Evolutionary conservation across 495 filamentous ascomycete genomes (phyloP).

Genomic region (Glarea lozoyensis): DNA sequence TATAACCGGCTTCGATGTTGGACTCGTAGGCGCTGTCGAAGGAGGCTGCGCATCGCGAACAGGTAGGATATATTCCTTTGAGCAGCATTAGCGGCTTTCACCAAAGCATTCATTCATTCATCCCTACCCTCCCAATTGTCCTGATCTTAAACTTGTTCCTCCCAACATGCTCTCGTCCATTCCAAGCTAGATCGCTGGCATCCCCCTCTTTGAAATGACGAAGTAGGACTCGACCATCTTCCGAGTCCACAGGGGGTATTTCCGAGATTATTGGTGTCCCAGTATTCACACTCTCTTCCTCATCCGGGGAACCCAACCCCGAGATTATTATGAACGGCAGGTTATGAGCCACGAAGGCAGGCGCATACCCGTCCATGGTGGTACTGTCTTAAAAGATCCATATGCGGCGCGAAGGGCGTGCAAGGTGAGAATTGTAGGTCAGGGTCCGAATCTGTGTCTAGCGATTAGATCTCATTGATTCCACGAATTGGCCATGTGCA

Average conservation of each 20-base stretch:
- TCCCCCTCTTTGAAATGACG: slow-evolving; percentile 58
- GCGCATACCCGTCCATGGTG: slow-evolving; percentile 79
- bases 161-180: slow-evolving; percentile 32
- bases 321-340: slow-evolving; percentile 72
- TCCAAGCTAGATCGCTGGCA: slow-evolving; percentile 54
- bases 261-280: slow-evolving; percentile 57
- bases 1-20: slow-evolving; percentile 40
- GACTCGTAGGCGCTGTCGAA: slow-evolving; percentile 33
- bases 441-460: no score
- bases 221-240: slow-evolving; percentile 57
- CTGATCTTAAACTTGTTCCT: slow-evolving; percentile 54
- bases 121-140: slow-evolving; percentile 71
- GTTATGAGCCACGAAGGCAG: slow-evolving; percentile 72
- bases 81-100: no score
- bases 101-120: no score
- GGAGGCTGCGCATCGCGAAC: slow-evolving; percentile 41
- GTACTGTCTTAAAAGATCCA: slow-evolving; percentile 16
- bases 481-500: no score
- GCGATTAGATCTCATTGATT: no score
- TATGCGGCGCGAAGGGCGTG: slow-evolving; percentile 4
- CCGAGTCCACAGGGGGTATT: slow-evolving; percentile 52
- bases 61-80: slow-evolving; percentile 41
- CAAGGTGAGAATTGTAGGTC: neutral
- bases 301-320: slow-evolving; percentile 45
- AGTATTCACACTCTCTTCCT: slow-evolving; percentile 48